Conservation (phyloP, 371 early-diverging fungal genomes). For the Rhizopus sp. region DNA sequence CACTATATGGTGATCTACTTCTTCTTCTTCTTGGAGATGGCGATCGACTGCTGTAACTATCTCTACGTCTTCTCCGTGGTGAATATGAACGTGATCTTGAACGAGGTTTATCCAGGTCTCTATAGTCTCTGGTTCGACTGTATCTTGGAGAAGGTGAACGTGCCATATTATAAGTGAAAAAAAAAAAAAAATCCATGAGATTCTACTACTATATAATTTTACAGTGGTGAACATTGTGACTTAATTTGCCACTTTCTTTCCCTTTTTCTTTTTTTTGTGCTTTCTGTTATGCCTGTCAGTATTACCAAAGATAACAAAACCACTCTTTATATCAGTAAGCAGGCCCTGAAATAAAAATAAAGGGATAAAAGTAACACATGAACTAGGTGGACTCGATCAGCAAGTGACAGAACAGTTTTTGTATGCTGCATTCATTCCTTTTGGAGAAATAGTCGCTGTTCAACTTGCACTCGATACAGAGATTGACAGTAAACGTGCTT, state of each 20-base stretch:
- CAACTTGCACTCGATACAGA: constrained; percentile 80
- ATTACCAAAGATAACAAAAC: constrained; percentile 49
- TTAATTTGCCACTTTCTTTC: constrained; percentile 1
- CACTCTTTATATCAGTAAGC: constrained; percentile 57
- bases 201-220: background rate
- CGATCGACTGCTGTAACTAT: constrained; percentile 12
- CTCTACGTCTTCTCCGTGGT: constrained; percentile 21
- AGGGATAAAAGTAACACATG: background rate
- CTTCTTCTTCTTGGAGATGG: constrained; percentile 17
- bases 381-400: constrained; percentile 79
- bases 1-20: constrained; percentile 5
- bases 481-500: constrained; percentile 53
- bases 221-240: background rate
- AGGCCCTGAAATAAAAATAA: background rate
- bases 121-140: constrained; percentile 36
- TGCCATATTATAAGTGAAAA: constrained; percentile 28
- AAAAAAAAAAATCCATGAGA: constrained; percentile 4
- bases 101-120: constrained; percentile 42
- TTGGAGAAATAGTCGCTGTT: constrained; percentile 93
- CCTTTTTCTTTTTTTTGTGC: constrained; percentile 1
- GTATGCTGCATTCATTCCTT: constrained; percentile 92
- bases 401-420: constrained; percentile 77
- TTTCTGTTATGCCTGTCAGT: constrained; percentile 23
- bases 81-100: constrained; percentile 33
- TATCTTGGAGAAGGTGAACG: constrained; percentile 45